These are phyloP conservation scores for Nemania serpens DNA, from an alignment of 2,329 filamentous ascomycete species.

Conservation along the genomic window DNA sequence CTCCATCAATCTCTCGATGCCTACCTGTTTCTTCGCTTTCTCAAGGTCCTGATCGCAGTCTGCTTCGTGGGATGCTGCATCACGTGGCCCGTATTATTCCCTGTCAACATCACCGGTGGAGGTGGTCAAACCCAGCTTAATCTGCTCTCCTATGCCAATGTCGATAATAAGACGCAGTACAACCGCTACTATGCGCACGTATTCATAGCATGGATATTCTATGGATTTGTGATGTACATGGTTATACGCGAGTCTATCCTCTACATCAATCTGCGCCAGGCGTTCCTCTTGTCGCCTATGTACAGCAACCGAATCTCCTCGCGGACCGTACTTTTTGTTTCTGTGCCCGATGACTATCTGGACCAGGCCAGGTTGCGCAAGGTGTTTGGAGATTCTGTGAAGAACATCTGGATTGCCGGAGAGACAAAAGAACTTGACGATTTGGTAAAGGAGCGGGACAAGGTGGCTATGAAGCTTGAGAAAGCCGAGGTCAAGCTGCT, in stretches of 20 bases:
- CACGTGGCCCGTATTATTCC: constrained; percentile 85
- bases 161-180: constrained; percentile 57
- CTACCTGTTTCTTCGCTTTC: constrained; percentile 86
- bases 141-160: constrained; percentile 77
- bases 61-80: constrained; percentile 83
- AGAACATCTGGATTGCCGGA: constrained; percentile 81
- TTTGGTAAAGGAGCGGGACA: constrained; percentile 79
- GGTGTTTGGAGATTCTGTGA: constrained; percentile 82
- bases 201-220: constrained; percentile 82
- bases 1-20: constrained; percentile 91
- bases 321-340: constrained; percentile 85
- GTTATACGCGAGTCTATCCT: constrained; percentile 87
- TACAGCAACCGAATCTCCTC: constrained; percentile 88
- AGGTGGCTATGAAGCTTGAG: constrained; percentile 81
- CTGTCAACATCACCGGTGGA: constrained; percentile 84
- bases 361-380: constrained; percentile 75
- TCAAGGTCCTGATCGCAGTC: constrained; percentile 76
- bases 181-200: constrained; percentile 81
- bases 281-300: constrained; percentile 83
- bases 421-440: constrained; percentile 79
- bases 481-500: constrained; percentile 86
- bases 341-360: constrained; percentile 79
- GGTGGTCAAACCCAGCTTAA: constrained; percentile 70
- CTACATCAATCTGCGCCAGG: constrained; percentile 91
- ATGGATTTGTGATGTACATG: constrained; percentile 85